Conservation (phyloP, 2,329 filamentous ascomycete genomes). For the Aquanectria penicillioides region DNA sequence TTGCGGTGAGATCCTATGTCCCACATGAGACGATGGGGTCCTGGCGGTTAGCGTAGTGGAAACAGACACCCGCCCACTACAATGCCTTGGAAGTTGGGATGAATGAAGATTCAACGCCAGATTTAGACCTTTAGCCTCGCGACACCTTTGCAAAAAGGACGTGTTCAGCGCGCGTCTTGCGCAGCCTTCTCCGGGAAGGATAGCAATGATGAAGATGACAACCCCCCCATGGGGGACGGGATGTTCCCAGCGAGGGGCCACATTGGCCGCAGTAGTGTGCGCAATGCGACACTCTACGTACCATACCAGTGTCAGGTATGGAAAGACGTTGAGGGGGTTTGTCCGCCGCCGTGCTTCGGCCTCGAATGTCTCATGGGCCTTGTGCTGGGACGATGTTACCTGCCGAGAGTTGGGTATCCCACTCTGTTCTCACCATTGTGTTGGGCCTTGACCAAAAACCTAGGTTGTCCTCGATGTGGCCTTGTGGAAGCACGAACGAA, state of each 20-base stretch:
- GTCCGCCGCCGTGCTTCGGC: not conserved
- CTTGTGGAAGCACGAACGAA: not conserved
- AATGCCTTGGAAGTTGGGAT: conserved; percentile 35
- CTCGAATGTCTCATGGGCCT: conserved; percentile 9
- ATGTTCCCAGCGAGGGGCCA: conserved; percentile 10
- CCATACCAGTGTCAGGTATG: conserved; percentile 20
- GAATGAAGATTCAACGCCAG: conserved; percentile 38
- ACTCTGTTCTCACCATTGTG: not conserved
- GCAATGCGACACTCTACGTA: conserved; percentile 15
- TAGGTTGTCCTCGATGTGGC: not conserved
- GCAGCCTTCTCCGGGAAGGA: not conserved
- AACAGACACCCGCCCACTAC: conserved; percentile 17
- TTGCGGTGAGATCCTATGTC: conserved; percentile 34
- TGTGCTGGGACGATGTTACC: conserved; percentile 13
- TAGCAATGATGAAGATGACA: not conserved
- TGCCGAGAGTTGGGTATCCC: conserved; percentile 1
- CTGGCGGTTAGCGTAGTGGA: conserved; percentile 34
- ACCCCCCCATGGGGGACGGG: not conserved
- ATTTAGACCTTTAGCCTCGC: conserved; percentile 26
- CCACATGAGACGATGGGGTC: conserved; percentile 26
- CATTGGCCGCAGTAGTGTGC: conserved; percentile 17
- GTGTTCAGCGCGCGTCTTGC: not conserved
- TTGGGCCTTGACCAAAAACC: not conserved
- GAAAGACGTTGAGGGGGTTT: conserved; percentile 9
- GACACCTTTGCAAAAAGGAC: conserved; percentile 4